Evolutionary conservation across 2,329 filamentous ascomycete genomes (phyloP).

Genomic region (Chaetomiaceae sp.): DNA sequence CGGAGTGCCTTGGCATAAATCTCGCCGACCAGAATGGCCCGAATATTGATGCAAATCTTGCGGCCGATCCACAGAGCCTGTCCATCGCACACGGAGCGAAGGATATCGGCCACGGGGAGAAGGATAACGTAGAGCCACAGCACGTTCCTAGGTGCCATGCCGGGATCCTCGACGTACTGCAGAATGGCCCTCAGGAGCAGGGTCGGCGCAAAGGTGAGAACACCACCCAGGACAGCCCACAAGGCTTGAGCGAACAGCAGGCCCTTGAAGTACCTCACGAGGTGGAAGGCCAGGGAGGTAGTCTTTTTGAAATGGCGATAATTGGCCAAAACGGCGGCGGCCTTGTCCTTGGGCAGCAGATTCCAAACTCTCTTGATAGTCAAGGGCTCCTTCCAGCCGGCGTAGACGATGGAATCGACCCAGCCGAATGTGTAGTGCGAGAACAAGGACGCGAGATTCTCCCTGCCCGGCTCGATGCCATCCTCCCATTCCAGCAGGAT

Average conservation of each 20-base stretch:
- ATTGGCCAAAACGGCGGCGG: slow-evolving; percentile 69
- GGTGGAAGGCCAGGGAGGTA: slow-evolving; percentile 68
- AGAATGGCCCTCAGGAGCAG: slow-evolving; percentile 86
- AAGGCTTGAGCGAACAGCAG: slow-evolving; percentile 70
- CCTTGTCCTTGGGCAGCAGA: slow-evolving; percentile 80
- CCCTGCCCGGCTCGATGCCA: slow-evolving; percentile 77
- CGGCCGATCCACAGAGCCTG: slow-evolving; percentile 90
- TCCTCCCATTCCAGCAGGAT: slow-evolving; percentile 87
- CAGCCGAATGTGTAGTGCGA: slow-evolving; percentile 85
- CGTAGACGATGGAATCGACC: slow-evolving; percentile 85
- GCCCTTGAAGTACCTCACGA: slow-evolving; percentile 78
- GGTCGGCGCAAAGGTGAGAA: slow-evolving; percentile 89
- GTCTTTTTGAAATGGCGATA: slow-evolving; percentile 86
- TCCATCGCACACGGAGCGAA: slow-evolving; percentile 77
- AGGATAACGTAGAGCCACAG: slow-evolving; percentile 95
- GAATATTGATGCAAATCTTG: slow-evolving; percentile 87
- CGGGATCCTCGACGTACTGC: slow-evolving; percentile 85
- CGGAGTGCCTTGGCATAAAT: slow-evolving; percentile 95
- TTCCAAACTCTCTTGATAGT: slow-evolving; percentile 92
- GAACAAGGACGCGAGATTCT: slow-evolving; percentile 82
- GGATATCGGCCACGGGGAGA: slow-evolving; percentile 74
- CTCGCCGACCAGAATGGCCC: slow-evolving; percentile 93
- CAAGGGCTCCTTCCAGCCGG: slow-evolving; percentile 78
- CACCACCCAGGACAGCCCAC: slow-evolving; percentile 73
- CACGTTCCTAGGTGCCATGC: slow-evolving; percentile 71